A percentile compares a stretch with the other conserved stretches of the same genome.
Conservation (phyloP, 345 rosid genomes). For the Rhodamnia rubescens region DNA sequence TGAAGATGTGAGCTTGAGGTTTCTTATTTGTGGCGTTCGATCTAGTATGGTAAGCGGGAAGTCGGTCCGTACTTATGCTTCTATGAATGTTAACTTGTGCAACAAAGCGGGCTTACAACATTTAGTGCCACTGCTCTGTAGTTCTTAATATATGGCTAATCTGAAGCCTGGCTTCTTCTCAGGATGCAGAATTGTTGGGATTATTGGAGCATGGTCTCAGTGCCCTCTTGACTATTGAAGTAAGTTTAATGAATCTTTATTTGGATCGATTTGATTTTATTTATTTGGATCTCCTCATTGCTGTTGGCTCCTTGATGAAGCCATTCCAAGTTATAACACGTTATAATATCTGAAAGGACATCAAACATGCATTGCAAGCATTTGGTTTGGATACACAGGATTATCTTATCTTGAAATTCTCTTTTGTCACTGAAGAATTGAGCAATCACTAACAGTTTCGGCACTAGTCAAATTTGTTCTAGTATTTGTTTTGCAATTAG, state of each 20-base stretch:
- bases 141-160: background rate
- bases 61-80: background rate
- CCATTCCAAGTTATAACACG: background rate
- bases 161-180: background rate
- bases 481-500: background rate
- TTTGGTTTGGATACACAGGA: background rate
- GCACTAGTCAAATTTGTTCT: background rate
- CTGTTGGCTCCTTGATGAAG: background rate
- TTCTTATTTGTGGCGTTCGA: constrained; percentile 31
- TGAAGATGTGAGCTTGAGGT: constrained; percentile 30
- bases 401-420: background rate
- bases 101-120: background rate
- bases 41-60: constrained; percentile 7
- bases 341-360: background rate
- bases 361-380: background rate
- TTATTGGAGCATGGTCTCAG: constrained; percentile 36
- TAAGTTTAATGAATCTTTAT: constrained; percentile 8
- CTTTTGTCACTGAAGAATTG: background rate
- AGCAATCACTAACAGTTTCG: background rate
- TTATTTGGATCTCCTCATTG: background rate
- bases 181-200: constrained; percentile 23
- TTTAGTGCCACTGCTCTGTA: background rate
- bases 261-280: background rate
- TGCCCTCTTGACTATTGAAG: constrained; percentile 38
- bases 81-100: background rate